Evolutionary conservation across 2,329 filamentous ascomycete genomes (phyloP).

Genomic region (Neobulgaria alba): DNA sequence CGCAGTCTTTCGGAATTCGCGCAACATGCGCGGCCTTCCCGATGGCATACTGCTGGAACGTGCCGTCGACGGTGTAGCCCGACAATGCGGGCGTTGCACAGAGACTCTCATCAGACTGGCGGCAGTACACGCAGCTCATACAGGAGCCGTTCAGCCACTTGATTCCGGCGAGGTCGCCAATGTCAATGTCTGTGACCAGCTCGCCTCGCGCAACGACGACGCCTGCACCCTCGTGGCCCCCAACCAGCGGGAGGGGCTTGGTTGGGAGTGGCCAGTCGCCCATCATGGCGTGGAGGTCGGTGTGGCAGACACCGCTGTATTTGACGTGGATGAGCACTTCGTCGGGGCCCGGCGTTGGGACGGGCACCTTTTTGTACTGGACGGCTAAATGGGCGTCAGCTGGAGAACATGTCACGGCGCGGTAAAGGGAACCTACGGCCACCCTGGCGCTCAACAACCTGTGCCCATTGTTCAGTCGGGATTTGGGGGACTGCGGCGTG

Average conservation of each 20-base stretch:
- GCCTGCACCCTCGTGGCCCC: conserved; percentile 73
- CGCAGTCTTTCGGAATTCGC: background rate
- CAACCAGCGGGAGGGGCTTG: conserved; percentile 71
- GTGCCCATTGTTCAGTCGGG: conserved; percentile 82
- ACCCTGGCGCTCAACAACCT: conserved; percentile 77
- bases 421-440: conserved; percentile 43
- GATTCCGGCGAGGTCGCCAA: conserved; percentile 81
- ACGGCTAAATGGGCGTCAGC: conserved; percentile 36
- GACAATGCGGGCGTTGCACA: background rate
- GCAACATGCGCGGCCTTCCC: background rate
- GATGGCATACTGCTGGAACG: background rate
- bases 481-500: conserved; percentile 35
- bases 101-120: background rate
- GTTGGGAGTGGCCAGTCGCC: conserved; percentile 79
- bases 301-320: conserved; percentile 86
- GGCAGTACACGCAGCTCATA: background rate
- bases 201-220: conserved; percentile 72
- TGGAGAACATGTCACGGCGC: background rate
- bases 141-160: conserved; percentile 35
- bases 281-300: conserved; percentile 71
- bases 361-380: conserved; percentile 73
- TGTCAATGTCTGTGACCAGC: conserved; percentile 66
- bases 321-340: conserved; percentile 90
- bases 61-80: background rate
- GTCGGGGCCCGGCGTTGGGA: conserved; percentile 72